phyloP scores from a whole-genome alignment of 345 rosid genomes.

The Citropsis articulata region DNA sequence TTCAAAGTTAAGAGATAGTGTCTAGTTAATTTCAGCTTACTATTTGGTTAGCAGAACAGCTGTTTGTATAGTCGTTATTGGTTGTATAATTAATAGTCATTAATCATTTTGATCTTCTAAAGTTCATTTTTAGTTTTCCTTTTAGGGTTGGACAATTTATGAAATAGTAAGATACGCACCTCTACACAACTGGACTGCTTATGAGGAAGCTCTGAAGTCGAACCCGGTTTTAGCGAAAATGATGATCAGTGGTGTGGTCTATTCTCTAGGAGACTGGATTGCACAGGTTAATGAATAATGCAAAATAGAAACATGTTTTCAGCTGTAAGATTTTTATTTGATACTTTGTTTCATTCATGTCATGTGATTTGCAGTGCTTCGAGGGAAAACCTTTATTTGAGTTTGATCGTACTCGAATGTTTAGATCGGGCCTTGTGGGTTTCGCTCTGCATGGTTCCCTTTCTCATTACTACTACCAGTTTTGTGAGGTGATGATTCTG shows the following conservation, averaged over 20 bases:
- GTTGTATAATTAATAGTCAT: neutral
- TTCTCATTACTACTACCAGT: constrained; percentile 88
- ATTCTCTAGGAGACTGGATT: constrained; percentile 94
- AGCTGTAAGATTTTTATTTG: neutral
- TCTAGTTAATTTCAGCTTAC: neutral
- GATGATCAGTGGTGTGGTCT: constrained; percentile 91
- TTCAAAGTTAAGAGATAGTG: neutral
- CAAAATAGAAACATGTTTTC: neutral
- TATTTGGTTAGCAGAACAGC: neutral
- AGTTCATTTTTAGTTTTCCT: constrained; percentile 6
- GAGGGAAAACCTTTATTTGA: constrained; percentile 92
- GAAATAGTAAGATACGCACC: constrained; percentile 95
- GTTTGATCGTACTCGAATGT: constrained; percentile 74
- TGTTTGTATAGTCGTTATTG: neutral
- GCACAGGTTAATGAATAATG: constrained; percentile 65
- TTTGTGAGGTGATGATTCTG: constrained; percentile 61
- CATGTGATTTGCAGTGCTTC: constrained; percentile 46
- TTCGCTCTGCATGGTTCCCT: constrained; percentile 90
- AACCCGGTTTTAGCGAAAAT: constrained; percentile 93
- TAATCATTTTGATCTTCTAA: neutral
- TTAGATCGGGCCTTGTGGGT: constrained; percentile 95
- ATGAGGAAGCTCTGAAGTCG: constrained; percentile 80
- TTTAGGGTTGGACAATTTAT: constrained; percentile 86
- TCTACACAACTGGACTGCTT: constrained; percentile 92
- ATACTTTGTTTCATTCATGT: constrained; percentile 3